phyloP scores from a whole-genome alignment of 179 eudicot genomes.

The Patellifolia procumbens region DNA sequence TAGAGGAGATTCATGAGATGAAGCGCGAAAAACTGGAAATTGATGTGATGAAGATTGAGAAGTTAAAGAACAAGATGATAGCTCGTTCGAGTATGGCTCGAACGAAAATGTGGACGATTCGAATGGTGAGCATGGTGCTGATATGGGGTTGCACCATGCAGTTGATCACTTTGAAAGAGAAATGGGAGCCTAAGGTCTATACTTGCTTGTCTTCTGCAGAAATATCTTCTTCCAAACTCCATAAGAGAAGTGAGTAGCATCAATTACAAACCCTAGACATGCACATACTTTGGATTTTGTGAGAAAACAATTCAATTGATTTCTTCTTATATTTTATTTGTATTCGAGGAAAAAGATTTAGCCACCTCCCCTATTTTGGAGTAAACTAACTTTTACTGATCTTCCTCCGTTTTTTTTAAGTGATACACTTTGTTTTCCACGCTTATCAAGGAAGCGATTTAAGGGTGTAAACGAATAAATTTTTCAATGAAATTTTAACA shows the following conservation, averaged over 20 bases:
- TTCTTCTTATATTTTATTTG: no score
- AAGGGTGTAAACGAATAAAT: no score
- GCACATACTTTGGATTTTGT: no score
- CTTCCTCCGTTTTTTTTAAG: no score
- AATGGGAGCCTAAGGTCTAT: constrained; percentile 31
- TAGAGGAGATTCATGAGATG: constrained; percentile 17
- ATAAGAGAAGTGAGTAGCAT: constrained; percentile 25
- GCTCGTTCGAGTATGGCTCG: constrained; percentile 29
- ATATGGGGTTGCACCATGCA: constrained; percentile 40
- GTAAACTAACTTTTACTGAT: no score
- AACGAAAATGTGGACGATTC: constrained; percentile 26
- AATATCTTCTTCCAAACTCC: not conserved
- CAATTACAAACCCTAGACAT: not conserved
- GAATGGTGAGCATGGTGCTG: constrained; percentile 30
- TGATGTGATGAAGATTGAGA: constrained; percentile 33
- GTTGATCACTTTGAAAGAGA: constrained; percentile 31
- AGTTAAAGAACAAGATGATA: constrained; percentile 32
- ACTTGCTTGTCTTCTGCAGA: constrained; percentile 9
- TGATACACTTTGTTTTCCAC: no score
- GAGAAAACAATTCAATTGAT: no score
- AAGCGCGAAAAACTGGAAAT: constrained; percentile 12
- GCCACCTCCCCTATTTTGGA: no score
- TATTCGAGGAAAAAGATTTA: no score
- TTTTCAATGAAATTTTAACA: no score
- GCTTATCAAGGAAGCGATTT: no score